Evolutionary conservation across 176 grass and related monocot species (phyloP), one percentile per base, ranked within the genome.

Genomic region (Elymus sibiricus): DNA sequence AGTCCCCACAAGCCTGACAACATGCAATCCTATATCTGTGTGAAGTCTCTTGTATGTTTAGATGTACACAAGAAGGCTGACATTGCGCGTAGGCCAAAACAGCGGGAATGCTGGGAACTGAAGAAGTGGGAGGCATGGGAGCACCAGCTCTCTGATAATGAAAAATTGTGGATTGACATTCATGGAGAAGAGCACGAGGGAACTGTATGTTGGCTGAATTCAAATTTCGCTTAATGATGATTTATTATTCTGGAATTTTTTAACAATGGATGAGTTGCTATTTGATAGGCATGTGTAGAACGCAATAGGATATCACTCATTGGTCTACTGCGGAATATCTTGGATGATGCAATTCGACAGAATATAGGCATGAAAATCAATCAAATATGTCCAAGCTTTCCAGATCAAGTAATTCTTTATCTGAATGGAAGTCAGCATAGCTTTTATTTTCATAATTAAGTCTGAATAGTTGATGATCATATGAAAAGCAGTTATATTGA

Each of bases 11-110:
- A n/a, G 14, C 2, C 43, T 2, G 2, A 16, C 27, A 65, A 62
- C 14, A 70, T 88, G 47, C 47, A 68, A 27, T 83, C 28, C 13
- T 83, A 70, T 61, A 43, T 55, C 12, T 51, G 4, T 44, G 73
- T 70, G 63, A 82, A 78, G 35, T 83, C 73, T 8, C 32, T 83
- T 70, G 86, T 88, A 53, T 27, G 19, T 11, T 70, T 88, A 32
- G 80, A 88, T 78, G 49, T 40, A 26, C 83, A 83, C 63, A 64
- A n/a, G 21, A 82, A 46, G 19, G 73, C 74, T 63, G 63, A 17
- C 26, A 14, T 70, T 15, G 73, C 77, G 6, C 47, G 9, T 59
- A 82, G 46, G 25, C 34, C 86, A 76, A 87, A 32, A 13, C 34
- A 8, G 16, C 11, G 7, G 22, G 46, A 46, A 22, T 43, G 31